A percentile compares a stretch with the other conserved stretches of the same genome.
Conservation (phyloP, 352 stramenopile genomes). For the Phytopythium vexans region DNA sequence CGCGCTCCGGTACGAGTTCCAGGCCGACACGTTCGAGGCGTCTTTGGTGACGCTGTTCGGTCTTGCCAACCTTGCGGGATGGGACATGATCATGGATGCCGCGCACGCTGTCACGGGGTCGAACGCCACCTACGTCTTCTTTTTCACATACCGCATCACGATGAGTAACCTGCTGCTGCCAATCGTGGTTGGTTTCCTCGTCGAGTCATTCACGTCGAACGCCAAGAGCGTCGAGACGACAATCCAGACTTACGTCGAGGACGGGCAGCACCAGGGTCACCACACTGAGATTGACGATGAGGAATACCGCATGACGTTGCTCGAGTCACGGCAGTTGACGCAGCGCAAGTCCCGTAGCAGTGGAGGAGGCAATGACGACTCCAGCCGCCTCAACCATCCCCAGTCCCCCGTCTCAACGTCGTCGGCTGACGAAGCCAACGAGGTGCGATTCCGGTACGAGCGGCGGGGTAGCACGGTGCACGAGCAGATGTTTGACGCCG, state of each 20-base stretch:
- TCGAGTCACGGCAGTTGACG: slow-evolving; percentile 29
- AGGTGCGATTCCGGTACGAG: slow-evolving; percentile 70
- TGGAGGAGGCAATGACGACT: neutral
- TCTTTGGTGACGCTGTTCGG: slow-evolving; percentile 79
- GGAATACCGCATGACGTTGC: slow-evolving; percentile 52
- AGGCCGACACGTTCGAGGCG: slow-evolving; percentile 72
- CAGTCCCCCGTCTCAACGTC: slow-evolving; percentile 21
- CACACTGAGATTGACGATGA: slow-evolving; percentile 36
- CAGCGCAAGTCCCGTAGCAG: neutral
- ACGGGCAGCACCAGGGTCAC: slow-evolving; percentile 18
- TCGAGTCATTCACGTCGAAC: slow-evolving; percentile 82
- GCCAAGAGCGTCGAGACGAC: slow-evolving; percentile 66
- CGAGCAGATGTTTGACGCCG: slow-evolving; percentile 80
- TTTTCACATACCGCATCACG: slow-evolving; percentile 80
- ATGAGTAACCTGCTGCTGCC: slow-evolving; percentile 82
- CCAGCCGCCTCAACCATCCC: slow-evolving; percentile 1
- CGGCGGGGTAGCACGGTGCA: slow-evolving; percentile 67
- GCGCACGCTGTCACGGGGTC: slow-evolving; percentile 61
- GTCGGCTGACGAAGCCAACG: slow-evolving; percentile 44
- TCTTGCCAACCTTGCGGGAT: slow-evolving; percentile 69
- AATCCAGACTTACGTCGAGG: slow-evolving; percentile 60
- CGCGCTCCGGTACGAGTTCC: slow-evolving; percentile 65
- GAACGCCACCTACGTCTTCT: slow-evolving; percentile 69
- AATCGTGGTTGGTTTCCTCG: slow-evolving; percentile 85
- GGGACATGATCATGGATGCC: slow-evolving; percentile 81